Percentiles rank a stretch among this genome's conserved stretches.
Conservation (phyloP, 306 rosid genomes). For the Arachis stenosperma region DNA sequence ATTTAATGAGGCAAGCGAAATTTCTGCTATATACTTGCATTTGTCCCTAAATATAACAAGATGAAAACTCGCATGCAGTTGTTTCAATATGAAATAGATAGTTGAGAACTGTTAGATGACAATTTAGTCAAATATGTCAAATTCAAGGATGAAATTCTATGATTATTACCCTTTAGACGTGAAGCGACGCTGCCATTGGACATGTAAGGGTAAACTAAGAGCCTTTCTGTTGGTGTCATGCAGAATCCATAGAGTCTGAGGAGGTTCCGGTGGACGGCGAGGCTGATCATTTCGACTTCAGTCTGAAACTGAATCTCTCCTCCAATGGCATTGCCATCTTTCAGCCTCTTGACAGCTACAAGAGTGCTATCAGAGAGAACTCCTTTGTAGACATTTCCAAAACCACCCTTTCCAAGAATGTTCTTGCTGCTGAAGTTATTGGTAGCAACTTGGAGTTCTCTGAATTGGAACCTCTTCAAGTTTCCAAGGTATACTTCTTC, state of each 20-base stretch:
- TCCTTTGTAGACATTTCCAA: conserved; percentile 59
- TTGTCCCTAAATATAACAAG: too few species aligned
- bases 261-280: conserved; percentile 57
- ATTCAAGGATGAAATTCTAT: conserved; percentile 1
- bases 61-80: too few species aligned
- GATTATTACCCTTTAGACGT: conserved; percentile 52
- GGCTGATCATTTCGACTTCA: conserved; percentile 59
- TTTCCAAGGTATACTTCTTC: conserved; percentile 59
- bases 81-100: too few species aligned
- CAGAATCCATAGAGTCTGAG: conserved; percentile 58
- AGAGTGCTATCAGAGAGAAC: conserved; percentile 50
- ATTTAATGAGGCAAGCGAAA: too few species aligned
- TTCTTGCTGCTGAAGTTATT: conserved; percentile 56
- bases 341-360: conserved; percentile 58
- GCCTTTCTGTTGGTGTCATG: conserved; percentile 54
- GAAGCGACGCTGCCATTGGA: conserved; percentile 60
- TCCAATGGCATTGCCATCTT: conserved; percentile 57
- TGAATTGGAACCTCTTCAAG: conserved; percentile 57
- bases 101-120: too few species aligned
- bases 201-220: conserved; percentile 57
- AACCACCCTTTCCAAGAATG: conserved; percentile 58
- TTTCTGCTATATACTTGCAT: too few species aligned
- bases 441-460: conserved; percentile 53
- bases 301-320: conserved; percentile 61
- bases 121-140: too few species aligned